These are phyloP conservation scores for Solanum dulcamara DNA, from an alignment of 257 asterid species.

Conservation along the genomic window DNA sequence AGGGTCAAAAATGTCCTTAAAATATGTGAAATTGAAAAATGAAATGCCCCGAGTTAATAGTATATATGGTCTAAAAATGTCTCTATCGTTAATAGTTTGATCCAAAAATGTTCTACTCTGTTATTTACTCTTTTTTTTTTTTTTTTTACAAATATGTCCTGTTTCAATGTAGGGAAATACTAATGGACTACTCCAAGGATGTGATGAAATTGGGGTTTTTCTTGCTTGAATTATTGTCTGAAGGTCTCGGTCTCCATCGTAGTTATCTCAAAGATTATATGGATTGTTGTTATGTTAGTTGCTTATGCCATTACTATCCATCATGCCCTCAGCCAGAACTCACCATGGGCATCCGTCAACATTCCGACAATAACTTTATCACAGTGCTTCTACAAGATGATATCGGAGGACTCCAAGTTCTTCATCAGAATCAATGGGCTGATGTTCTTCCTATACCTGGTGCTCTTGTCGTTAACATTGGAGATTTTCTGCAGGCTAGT, in stretches of 20 bases:
- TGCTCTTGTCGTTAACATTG: slow-evolving; percentile 46
- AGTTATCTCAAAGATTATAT: not conserved
- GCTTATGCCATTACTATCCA: not conserved
- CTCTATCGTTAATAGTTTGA: too few species aligned
- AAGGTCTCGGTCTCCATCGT: slow-evolving; percentile 42
- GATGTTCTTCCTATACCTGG: slow-evolving; percentile 40
- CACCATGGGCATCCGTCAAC: not conserved
- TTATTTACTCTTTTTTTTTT: too few species aligned
- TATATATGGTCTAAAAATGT: too few species aligned
- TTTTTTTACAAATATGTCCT: too few species aligned
- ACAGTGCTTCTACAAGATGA: slow-evolving; percentile 39
- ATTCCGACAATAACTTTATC: slow-evolving; percentile 17
- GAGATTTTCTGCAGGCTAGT: slow-evolving; percentile 56
- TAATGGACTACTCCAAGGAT: slow-evolving; percentile 7
- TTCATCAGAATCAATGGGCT: slow-evolving; percentile 35
- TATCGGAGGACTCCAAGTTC: slow-evolving; percentile 49
- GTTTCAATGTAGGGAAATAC: slow-evolving; percentile 13
- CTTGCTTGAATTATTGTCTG: slow-evolving; percentile 36
- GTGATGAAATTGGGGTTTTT: slow-evolving; percentile 14
- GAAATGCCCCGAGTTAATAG: too few species aligned
- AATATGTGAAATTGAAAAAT: too few species aligned
- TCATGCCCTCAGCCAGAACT: not conserved
- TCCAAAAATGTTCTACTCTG: too few species aligned
- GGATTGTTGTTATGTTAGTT: not conserved
- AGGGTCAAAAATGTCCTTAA: too few species aligned